A percentile compares a stretch with the other conserved stretches of the same genome.
phyloP scores from a whole-genome alignment of 176 grass and related monocot species.

The Musa acuminata region DNA sequence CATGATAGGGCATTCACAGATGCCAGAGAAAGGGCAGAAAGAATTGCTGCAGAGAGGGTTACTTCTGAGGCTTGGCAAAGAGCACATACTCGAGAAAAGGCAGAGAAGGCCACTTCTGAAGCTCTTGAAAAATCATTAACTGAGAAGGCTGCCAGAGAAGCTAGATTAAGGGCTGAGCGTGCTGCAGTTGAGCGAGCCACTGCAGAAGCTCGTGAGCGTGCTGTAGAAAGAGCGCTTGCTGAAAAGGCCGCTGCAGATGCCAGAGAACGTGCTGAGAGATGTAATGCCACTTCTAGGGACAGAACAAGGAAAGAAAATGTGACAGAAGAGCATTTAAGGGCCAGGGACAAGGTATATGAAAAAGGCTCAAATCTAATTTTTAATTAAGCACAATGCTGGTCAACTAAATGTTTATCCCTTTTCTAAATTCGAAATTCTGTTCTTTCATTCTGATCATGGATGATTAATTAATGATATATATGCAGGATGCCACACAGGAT shows the following conservation, averaged over 20 bases:
- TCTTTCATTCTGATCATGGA: background rate
- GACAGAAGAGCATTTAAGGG: background rate
- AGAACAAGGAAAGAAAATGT: slow-evolving; percentile 1
- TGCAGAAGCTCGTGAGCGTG: slow-evolving; percentile 16
- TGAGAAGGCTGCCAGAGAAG: slow-evolving; percentile 4
- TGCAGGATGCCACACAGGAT: background rate
- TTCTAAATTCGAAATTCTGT: background rate
- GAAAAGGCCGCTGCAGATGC: slow-evolving; percentile 18
- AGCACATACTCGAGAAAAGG: slow-evolving; percentile 34
- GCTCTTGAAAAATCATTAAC: slow-evolving; percentile 2
- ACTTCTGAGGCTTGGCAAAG: slow-evolving; percentile 42
- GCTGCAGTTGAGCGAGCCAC: slow-evolving; percentile 14
- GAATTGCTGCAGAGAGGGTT: slow-evolving; percentile 32
- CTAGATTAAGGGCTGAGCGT: slow-evolving; percentile 15
- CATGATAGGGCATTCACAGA: slow-evolving; percentile 49
- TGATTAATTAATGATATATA: background rate
- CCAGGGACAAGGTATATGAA: slow-evolving; percentile 9
- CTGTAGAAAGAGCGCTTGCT: slow-evolving; percentile 18
- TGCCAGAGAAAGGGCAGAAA: slow-evolving; percentile 38
- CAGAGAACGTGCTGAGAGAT: slow-evolving; percentile 12
- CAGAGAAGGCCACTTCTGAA: slow-evolving; percentile 25
- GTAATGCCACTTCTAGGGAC: background rate
- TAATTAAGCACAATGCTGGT: background rate
- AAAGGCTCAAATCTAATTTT: background rate
- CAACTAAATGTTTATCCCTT: background rate